A percentile compares a stretch with the other conserved stretches of the same genome.
Conservation (phyloP, 2,329 filamentous ascomycete species). For the Sporothrix pseudoabietina region DNA sequence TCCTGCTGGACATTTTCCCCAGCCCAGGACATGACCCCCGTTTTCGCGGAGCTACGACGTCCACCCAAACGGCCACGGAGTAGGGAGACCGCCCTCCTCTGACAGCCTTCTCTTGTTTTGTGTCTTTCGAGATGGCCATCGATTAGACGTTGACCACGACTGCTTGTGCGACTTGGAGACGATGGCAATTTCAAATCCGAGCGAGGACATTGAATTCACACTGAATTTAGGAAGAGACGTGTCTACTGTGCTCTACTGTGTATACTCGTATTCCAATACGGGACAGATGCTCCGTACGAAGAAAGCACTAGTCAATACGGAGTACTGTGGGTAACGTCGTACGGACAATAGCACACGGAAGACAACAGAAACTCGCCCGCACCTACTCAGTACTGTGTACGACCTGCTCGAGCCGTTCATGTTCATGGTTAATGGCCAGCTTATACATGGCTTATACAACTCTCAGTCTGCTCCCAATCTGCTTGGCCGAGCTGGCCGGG, state of each 20-base stretch:
- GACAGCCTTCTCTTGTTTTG: neutral
- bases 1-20: neutral
- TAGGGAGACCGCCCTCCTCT: constrained; percentile 4
- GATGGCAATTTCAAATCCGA: neutral
- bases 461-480: neutral
- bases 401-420: neutral
- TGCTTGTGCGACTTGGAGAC: neutral
- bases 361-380: constrained; percentile 10
- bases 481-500: constrained; percentile 7
- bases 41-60: constrained; percentile 4
- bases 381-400: neutral
- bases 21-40: neutral
- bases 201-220: neutral
- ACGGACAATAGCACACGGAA: neutral
- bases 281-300: neutral
- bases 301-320: neutral
- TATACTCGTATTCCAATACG: constrained; percentile 8
- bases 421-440: neutral
- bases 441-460: neutral
- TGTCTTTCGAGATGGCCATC: neutral
- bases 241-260: neutral
- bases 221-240: neutral
- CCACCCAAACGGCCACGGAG: neutral
- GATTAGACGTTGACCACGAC: neutral
- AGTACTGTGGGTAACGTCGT: neutral